Percentiles rank a stretch among this genome's conserved stretches.
These are phyloP conservation scores for Ceratocystis diversiconidia DNA, from an alignment of 2,329 filamentous ascomycete species.

Conservation along the genomic window DNA sequence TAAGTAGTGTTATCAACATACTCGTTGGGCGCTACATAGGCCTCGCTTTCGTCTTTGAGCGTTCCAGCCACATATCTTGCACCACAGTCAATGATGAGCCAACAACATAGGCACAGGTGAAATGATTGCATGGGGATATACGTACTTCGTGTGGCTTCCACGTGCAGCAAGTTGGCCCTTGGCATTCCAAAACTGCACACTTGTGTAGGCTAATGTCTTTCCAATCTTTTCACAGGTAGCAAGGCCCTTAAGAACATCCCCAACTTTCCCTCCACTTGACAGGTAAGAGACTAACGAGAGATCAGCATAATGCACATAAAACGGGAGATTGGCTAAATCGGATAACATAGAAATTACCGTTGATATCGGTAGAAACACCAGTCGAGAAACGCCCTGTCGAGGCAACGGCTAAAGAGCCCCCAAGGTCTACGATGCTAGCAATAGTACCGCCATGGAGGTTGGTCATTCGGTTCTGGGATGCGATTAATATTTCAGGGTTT, in stretches of 20 bases:
- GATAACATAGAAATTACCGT: slow-evolving; percentile 30
- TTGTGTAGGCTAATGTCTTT: slow-evolving; percentile 49
- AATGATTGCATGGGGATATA: not conserved
- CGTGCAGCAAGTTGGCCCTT: slow-evolving; percentile 46
- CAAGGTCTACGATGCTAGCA: slow-evolving; percentile 57
- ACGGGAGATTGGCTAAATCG: not conserved
- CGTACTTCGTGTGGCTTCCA: slow-evolving; percentile 53
- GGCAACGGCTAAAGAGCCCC: slow-evolving; percentile 50
- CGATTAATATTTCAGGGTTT: not conserved
- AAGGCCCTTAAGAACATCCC: slow-evolving; percentile 41
- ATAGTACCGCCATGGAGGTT: slow-evolving; percentile 69
- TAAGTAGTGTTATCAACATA: not conserved
- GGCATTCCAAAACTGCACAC: slow-evolving; percentile 42
- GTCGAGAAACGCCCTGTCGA: slow-evolving; percentile 49
- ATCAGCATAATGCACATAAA: not conserved
- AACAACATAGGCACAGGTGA: not conserved
- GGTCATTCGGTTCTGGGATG: slow-evolving; percentile 52
- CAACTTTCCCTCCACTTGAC: slow-evolving; percentile 41
- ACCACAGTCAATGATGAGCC: not conserved
- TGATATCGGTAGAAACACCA: slow-evolving; percentile 51
- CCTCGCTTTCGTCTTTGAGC: slow-evolving; percentile 8
- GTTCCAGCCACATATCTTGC: slow-evolving; percentile 14
- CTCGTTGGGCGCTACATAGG: slow-evolving; percentile 9
- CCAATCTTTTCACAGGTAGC: slow-evolving; percentile 52
- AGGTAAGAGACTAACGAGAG: slow-evolving; percentile 44